Percentiles rank a stretch among this genome's conserved stretches.
Evolutionary conservation across 139 green algal genomes (phyloP).

Genomic region (Trebouxia sp.): DNA sequence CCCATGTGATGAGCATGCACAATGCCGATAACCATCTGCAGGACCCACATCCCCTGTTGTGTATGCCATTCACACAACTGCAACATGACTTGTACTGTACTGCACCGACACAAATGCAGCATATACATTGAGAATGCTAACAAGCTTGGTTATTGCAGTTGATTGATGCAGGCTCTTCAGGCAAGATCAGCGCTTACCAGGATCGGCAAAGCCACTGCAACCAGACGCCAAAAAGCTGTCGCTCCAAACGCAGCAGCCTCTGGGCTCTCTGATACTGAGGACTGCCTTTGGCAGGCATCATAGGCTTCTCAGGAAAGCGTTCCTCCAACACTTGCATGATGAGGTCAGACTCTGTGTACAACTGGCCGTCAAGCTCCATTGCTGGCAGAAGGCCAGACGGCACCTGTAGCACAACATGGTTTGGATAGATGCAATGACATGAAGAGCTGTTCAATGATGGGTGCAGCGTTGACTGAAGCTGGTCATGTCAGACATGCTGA

Average conservation of each 20-base stretch:
- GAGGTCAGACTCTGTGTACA: constrained; percentile 70
- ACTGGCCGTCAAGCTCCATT: constrained; percentile 84
- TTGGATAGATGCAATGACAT: background rate
- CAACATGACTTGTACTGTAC: no score
- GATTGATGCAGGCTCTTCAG: background rate
- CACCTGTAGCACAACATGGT: constrained; percentile 44
- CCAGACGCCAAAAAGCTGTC: constrained; percentile 77
- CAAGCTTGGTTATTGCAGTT: background rate
- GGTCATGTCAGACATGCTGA: no score
- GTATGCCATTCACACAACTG: no score
- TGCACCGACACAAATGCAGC: no score
- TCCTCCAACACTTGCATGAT: constrained; percentile 77
- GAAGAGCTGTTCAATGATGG: background rate
- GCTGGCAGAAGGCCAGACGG: constrained; percentile 85
- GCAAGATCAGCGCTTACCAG: constrained; percentile 34
- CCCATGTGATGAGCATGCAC: no score
- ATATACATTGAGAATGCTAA: no score
- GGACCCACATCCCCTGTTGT: no score
- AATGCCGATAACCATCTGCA: no score
- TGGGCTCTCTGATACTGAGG: constrained; percentile 50
- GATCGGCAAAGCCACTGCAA: constrained; percentile 70
- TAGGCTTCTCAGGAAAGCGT: constrained; percentile 72
- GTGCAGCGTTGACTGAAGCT: background rate
- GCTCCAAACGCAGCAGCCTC: constrained; percentile 82
- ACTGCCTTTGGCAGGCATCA: constrained; percentile 68